Base-by-base conservation (phyloP, 2,329 filamentous ascomycete genomes). In the Stemphylium beticola region DNA sequence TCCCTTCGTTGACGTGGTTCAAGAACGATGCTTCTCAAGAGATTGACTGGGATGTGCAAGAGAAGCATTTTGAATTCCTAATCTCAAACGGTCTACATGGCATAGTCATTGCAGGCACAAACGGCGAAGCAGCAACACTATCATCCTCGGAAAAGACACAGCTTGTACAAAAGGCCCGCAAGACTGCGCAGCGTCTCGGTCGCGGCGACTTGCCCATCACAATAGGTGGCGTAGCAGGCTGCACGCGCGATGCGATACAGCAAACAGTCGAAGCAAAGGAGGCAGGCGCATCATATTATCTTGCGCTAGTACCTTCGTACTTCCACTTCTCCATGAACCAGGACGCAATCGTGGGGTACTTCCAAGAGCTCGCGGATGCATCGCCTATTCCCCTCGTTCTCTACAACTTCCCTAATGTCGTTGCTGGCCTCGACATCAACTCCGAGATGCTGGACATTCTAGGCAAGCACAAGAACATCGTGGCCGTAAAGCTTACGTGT, bases 1-100 rank as follows among this genome's bases (percentile, higher is more conserved):
- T 82, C n/a, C 83, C 83, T 1, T 80, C 77, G 17, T 67, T 86
- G 62, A 85, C 83, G 3, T 86, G 79, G 77, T 86, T 85, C 67
- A 72, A 75, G 41, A 72, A 77, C 51, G 76, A 80, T 53, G 62
- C 68, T 24, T 71, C 62, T 4, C 83, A 85, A 62, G 80, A 83
- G 37, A 81, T 85, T 34, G 82, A 86, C 63, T 85, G 82, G 83
- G 74, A 78, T 5, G 67, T 81, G 1, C 82, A 86, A 64, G 78
- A 77, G 51, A 76, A 78, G 58, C 83, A 85, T 54, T 69, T 84
- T 20, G 75, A 82, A 61, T 85, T 83, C 61, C 69, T 85, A n/a
- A 75, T 85, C 48, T 72, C 69, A 10, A 83, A 80, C 38, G 82
- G 82, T 1, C 69, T 85, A 5, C 80, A 85, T 44, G 82, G 82